Evolutionary conservation across 2,329 filamentous ascomycete species (phyloP).

Genomic region (Basipetospora chlamydospora): DNA sequence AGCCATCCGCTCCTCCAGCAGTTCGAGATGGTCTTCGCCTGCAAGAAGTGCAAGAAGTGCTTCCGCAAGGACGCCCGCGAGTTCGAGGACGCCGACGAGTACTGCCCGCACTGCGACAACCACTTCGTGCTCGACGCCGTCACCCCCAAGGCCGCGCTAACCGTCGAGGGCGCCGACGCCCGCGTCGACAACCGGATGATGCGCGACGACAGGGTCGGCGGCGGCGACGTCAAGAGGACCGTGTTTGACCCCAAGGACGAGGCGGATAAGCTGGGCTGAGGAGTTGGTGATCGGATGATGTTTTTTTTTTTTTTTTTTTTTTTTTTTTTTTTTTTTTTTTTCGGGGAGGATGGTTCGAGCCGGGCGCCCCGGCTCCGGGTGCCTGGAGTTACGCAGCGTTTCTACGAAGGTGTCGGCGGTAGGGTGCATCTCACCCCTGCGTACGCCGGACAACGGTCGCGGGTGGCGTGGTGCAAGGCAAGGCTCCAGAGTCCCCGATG

Average conservation of each 20-base stretch:
- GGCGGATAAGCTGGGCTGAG: conserved; percentile 60
- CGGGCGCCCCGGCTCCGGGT: too few relatives aligned
- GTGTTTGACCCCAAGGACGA: conserved; percentile 67
- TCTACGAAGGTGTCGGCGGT: too few relatives aligned
- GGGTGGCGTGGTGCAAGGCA: too few relatives aligned
- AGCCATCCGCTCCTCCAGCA: conserved; percentile 60
- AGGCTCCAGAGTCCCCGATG: too few relatives aligned
- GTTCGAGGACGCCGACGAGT: conserved; percentile 95
- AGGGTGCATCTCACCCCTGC: too few relatives aligned
- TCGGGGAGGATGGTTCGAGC: too few relatives aligned
- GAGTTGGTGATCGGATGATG: too few relatives aligned
- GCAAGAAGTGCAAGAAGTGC: conserved; percentile 98
- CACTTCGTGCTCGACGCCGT: conserved; percentile 88
- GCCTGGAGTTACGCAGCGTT: too few relatives aligned
- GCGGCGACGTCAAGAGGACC: conserved; percentile 36
- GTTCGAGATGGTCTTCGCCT: conserved; percentile 85
- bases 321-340: too few relatives aligned
- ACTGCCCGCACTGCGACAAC: conserved; percentile 98
- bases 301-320: background rate
- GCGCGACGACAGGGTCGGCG: conserved; percentile 74
- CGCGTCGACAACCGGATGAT: conserved; percentile 81
- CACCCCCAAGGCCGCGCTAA: conserved; percentile 66
- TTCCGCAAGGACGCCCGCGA: conserved; percentile 88
- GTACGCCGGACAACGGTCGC: too few relatives aligned
- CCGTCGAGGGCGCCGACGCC: conserved; percentile 83